Conservation (phyloP, 306 rosid species). For the Castanospermum australe region DNA sequence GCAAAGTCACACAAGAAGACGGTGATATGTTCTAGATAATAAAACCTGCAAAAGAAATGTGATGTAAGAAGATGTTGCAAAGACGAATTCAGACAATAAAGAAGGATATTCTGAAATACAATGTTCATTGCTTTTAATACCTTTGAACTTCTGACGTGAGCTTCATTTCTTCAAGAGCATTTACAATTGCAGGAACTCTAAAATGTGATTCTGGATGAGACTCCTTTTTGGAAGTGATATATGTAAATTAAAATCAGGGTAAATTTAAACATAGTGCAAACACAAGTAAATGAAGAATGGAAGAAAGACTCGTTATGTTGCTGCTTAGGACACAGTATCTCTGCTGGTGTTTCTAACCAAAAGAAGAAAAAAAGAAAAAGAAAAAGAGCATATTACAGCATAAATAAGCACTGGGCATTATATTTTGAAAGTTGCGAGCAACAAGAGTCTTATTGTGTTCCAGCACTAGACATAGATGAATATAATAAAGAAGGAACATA, state of each 20-base stretch:
- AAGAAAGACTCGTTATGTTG: background rate
- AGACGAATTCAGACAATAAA: background rate
- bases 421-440: background rate
- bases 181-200: slow-evolving; percentile 81
- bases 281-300: background rate
- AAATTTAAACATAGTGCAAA: slow-evolving; percentile 21
- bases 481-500: background rate
- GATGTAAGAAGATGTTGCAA: background rate
- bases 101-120: background rate
- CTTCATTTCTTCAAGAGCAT: slow-evolving; percentile 64
- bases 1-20: slow-evolving; percentile 3
- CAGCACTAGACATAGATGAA: background rate
- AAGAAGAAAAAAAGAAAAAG: background rate
- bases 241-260: slow-evolving; percentile 11
- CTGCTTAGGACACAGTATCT: too few relatives aligned
- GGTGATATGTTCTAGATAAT: background rate
- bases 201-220: slow-evolving; percentile 96
- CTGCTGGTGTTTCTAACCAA: background rate
- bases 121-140: slow-evolving; percentile 30
- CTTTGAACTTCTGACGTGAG: slow-evolving; percentile 81
- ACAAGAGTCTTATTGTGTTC: background rate
- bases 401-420: background rate
- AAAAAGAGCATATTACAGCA: background rate
- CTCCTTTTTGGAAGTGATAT: slow-evolving; percentile 54
- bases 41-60: background rate